Evolutionary conservation across 2,329 filamentous ascomycete species (phyloP), one percentile per base, ranked within the genome.

Genomic region (Cryphonectria radicalis): DNA sequence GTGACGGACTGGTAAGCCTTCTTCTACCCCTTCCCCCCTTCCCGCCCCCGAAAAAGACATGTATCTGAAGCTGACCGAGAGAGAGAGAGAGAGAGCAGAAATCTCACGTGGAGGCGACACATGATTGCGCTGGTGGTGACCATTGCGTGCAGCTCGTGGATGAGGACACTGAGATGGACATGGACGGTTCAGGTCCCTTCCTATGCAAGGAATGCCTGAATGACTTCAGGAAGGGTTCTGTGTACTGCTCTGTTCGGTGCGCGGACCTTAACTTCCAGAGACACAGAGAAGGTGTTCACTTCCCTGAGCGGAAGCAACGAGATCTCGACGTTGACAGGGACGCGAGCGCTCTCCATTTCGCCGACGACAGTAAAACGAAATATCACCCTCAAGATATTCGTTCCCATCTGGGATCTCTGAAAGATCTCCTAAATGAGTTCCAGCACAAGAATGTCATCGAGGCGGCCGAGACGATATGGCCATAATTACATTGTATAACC

Each of bases 191-290:
- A 19, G 66, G 69, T 11, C 68, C 68, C 32, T 75, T 68, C 63
- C 77, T 81, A 73, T 81, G 80, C 76, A 76, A 72, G 32, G 79
- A 81, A 68, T 81, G 80, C 74, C 75, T 79, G 10, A 67, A 73
- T 28, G 67, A 74, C 22, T 76, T 78, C 42, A 77, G 77, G 69
- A 73, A 75, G 13, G 71, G 75, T 7, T 76, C 77, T 4, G 65
- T 77, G 13, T 81, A 78, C 76, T 81, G 80, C 75, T 77, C 74
- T 43, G 67, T 74, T 8, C 72, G 73, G n/a, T 81, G 80, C 66
- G 78, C 79, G 22, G 75, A 73, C 46, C 70, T 74, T 32, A 77
- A 81, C 62, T 80, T 80, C 65, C 75, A 77, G 65, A 71, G 73
- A 1, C 80, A 81, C 70, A 78, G 79, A 67, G 78, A 81, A 67